phyloP scores from a whole-genome alignment of 148 eudicot genomes.

The Chenopodium album region DNA sequence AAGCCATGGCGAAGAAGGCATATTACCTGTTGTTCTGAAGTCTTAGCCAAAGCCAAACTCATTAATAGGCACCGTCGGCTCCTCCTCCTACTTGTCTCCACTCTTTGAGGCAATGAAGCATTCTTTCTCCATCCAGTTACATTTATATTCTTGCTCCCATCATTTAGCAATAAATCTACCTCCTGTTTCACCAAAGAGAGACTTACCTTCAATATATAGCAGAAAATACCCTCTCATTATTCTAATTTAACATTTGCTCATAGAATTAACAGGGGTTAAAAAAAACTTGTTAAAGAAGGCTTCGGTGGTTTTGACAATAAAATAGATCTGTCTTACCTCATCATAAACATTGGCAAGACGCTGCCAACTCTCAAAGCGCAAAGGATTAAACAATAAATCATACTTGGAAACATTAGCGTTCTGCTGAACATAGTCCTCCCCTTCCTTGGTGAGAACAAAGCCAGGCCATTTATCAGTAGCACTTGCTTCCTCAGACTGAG shows the following conservation, averaged over 20 bases:
- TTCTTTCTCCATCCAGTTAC: constrained; percentile 84
- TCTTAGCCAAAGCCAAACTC: constrained; percentile 95
- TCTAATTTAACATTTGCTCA: neutral
- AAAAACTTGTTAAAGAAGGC: neutral
- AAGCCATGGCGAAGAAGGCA: constrained; percentile 8
- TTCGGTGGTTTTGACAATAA: neutral
- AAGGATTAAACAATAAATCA: constrained; percentile 84
- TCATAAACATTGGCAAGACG: constrained; percentile 91
- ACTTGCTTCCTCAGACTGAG: constrained; percentile 85
- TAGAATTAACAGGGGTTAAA: neutral
- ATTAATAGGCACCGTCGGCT: constrained; percentile 92
- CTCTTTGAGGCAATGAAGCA: constrained; percentile 68
- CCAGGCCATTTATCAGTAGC: constrained; percentile 99
- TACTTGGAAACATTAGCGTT: constrained; percentile 88
- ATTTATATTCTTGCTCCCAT: constrained; percentile 96
- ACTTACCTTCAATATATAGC: neutral
- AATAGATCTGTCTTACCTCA: constrained; percentile 53
- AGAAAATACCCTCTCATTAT: neutral
- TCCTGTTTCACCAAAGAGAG: constrained; percentile 52
- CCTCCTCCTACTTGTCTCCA: constrained; percentile 92
- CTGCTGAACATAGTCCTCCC: constrained; percentile 88
- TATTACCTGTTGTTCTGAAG: constrained; percentile 74
- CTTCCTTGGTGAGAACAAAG: constrained; percentile 95
- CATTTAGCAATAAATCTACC: constrained; percentile 93
- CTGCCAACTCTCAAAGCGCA: constrained; percentile 95